Evolutionary conservation across 768 basidiomycete genomes (phyloP), one percentile per base, ranked within the genome.

Genomic region (Leccinum olivaceopallidum): DNA sequence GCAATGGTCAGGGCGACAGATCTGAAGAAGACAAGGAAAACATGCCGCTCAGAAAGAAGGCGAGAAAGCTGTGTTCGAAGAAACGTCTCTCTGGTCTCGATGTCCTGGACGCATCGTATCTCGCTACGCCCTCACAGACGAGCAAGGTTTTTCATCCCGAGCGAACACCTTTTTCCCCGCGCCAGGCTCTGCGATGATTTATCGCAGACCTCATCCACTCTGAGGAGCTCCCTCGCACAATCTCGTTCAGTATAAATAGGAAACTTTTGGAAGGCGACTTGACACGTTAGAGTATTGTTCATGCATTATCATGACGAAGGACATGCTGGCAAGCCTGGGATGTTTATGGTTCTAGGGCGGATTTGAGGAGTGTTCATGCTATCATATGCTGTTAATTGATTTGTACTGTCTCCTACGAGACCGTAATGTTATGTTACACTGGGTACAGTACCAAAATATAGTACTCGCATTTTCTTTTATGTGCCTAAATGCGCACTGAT

Each of bases 11-110:
- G 56, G 60, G 47, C 13, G 59, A 58, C 49, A 67, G 65, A 53
- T 60, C 69, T 28, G 74, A 76, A 2, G 75, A 69, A 51, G 85
- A 84, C 28, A 89, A 89, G 65, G 88, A 89, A 74, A 89, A 89
- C 60, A 53, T 83, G 16, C 71, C 77, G 8, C 84, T 83, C 5
- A 79, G 78, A 53, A 75, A 78, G 65, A 83, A 73, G 66, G 57
- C 77, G 34, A 79, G 78, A 55, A 86, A 83, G 65, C 69, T 71
- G 18, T 57, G 58, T 57, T 60, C 67, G 7, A 72, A 70, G 67
- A 71, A 66, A 39, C 68, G 68, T 22, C 54, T 60, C 37, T 57
- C 55, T 32, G 20, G 56, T 37, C 36, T 55, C 24, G 58, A 58
- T 50, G 28, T 50, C 16, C 52, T 32, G 22, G 60, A 62, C 22